phyloP scores from a whole-genome alignment of 2,329 filamentous ascomycete genomes.

The Ophiostoma quercus region DNA sequence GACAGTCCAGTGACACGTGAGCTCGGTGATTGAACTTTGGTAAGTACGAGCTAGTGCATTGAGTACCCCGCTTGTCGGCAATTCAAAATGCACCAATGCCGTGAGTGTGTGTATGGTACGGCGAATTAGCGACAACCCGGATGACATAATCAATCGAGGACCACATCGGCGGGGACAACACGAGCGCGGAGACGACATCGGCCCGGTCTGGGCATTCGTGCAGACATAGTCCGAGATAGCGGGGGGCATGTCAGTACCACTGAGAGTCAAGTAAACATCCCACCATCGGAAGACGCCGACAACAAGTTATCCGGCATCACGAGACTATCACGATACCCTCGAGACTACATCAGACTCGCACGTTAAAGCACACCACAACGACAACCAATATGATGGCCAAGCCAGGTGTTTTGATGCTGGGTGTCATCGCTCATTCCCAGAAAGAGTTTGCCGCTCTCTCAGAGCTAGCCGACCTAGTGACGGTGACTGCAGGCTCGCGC shows the following conservation, averaged over 20 bases:
- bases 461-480: conserved; percentile 13
- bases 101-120: background rate
- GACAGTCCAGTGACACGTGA: background rate
- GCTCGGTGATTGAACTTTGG: background rate
- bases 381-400: conserved; percentile 13
- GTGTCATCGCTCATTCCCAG: conserved; percentile 15
- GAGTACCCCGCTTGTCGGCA: conserved; percentile 8
- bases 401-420: conserved; percentile 19
- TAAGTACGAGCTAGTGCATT: background rate
- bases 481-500: conserved; percentile 16
- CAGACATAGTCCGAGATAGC: background rate
- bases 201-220: background rate
- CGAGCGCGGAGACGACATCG: background rate
- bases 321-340: background rate
- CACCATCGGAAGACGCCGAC: background rate
- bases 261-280: background rate
- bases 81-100: background rate
- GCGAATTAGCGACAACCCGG: background rate
- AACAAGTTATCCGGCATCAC: background rate
- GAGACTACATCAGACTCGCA: background rate
- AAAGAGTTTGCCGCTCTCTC: conserved; percentile 8
- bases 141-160: background rate
- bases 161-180: background rate
- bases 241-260: background rate
- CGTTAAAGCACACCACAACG: background rate